Percentiles rank a stretch among this genome's conserved stretches.
These are phyloP conservation scores for Besnoitia besnoiti DNA, from an alignment of 169 alveolate species.

Conservation along the genomic window DNA sequence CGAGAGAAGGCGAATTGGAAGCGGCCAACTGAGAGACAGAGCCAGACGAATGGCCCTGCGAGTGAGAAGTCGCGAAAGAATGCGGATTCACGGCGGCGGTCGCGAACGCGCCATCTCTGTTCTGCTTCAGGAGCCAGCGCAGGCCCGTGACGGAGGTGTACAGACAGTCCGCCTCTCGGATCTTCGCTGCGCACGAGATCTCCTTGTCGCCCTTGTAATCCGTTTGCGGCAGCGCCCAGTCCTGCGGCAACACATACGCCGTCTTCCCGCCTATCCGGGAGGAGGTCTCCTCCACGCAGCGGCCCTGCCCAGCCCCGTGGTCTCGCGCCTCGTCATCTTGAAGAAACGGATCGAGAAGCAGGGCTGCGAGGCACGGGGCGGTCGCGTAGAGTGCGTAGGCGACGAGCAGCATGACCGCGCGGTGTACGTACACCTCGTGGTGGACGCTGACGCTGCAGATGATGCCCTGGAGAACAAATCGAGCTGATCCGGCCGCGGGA, in stretches of 20 bases:
- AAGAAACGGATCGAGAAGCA: conserved; percentile 15
- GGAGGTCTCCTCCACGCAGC: too few relatives aligned
- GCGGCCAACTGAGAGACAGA: neutral
- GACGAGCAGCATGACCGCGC: neutral
- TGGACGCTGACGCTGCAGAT: conserved; percentile 1
- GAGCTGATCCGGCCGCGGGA: conserved; percentile 9
- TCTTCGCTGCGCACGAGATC: neutral
- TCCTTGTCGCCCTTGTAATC: neutral
- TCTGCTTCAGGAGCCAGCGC: neutral
- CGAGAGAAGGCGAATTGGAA: neutral
- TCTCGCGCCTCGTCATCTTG: neutral
- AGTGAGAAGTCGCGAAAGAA: neutral
- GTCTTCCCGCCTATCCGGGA: too few relatives aligned
- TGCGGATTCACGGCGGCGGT: neutral
- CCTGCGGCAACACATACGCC: too few relatives aligned
- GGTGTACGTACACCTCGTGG: neutral
- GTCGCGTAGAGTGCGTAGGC: neutral
- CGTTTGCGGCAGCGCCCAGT: too few relatives aligned
- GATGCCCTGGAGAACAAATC: neutral
- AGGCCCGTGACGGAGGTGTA: conserved; percentile 16
- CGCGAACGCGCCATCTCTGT: neutral
- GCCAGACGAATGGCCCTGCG: neutral
- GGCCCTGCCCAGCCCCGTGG: too few relatives aligned
- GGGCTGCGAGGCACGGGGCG: conserved; percentile 12
- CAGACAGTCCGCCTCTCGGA: conserved; percentile 21